Conservation (phyloP, 169 alveolate species). For the Perkinsus olseni region DNA sequence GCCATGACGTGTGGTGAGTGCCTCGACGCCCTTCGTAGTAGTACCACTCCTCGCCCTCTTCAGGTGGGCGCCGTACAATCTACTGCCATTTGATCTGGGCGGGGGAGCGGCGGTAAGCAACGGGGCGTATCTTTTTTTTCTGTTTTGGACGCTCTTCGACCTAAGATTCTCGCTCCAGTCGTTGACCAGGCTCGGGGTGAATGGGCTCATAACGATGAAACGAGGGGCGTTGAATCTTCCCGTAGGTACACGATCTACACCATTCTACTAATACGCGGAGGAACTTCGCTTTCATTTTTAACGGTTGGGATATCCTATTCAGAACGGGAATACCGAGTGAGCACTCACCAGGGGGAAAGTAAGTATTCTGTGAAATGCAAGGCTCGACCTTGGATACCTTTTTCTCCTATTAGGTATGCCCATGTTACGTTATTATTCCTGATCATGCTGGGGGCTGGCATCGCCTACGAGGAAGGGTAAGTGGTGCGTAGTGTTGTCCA, state of each 20-base stretch:
- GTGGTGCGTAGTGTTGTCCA: not conserved
- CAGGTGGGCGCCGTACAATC: slow-evolving; percentile 7
- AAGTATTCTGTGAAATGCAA: too few species aligned
- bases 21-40: too few species aligned
- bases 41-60: not conserved
- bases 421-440: not conserved
- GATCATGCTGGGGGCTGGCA: not conserved
- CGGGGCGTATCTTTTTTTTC: not conserved
- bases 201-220: too few species aligned
- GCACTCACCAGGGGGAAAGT: not conserved
- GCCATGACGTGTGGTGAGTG: slow-evolving; percentile 10
- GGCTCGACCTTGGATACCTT: too few species aligned
- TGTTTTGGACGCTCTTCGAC: too few species aligned
- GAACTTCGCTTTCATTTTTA: not conserved
- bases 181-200: too few species aligned
- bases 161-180: too few species aligned
- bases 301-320: not conserved
- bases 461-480: not conserved
- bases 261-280: not conserved
- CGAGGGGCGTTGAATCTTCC: too few species aligned
- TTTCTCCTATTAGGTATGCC: not conserved
- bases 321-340: not conserved
- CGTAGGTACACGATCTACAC: not conserved
- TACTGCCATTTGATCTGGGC: not conserved
- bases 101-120: slow-evolving; percentile 1